A percentile compares a stretch with the other conserved stretches of the same genome.
Conservation (phyloP, 352 stramenopile species). For the Blastocystis hominis region DNA sequence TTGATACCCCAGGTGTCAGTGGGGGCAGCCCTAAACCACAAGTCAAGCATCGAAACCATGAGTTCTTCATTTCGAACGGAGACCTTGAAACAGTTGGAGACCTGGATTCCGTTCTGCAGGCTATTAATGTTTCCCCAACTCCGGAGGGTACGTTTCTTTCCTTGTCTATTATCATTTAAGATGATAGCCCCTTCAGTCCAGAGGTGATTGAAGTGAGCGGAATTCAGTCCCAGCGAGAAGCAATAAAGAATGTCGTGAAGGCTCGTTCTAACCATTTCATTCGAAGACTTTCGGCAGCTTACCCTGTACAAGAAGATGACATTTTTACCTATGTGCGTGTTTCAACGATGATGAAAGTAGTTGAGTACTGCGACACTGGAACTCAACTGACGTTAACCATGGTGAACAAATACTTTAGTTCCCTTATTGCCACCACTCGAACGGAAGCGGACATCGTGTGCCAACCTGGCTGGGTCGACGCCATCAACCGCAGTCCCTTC, state of each 20-base stretch:
- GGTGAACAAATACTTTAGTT: slow-evolving; percentile 53
- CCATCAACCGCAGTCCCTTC: slow-evolving; percentile 49
- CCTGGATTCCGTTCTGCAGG: slow-evolving; percentile 34
- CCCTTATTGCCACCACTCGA: slow-evolving; percentile 22
- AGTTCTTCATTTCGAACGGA: slow-evolving; percentile 48
- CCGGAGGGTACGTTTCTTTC: not conserved
- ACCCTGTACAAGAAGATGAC: slow-evolving; percentile 8
- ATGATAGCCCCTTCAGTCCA: not conserved
- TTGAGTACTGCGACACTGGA: slow-evolving; percentile 18
- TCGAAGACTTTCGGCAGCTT: not conserved
- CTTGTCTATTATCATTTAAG: not conserved
- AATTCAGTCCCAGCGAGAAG: slow-evolving; percentile 33
- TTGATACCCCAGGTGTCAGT: not conserved
- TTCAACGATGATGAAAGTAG: slow-evolving; percentile 38
- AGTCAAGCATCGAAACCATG: not conserved
- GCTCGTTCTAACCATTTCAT: slow-evolving; percentile 34
- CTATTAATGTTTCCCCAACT: slow-evolving; percentile 14
- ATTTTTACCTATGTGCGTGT: slow-evolving; percentile 20
- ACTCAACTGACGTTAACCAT: not conserved
- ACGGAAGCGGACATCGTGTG: slow-evolving; percentile 41
- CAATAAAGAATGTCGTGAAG: slow-evolving; percentile 34
- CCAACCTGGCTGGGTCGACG: slow-evolving; percentile 41
- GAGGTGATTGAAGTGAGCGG: slow-evolving; percentile 10
- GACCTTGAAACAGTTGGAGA: slow-evolving; percentile 46
- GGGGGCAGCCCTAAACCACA: not conserved